These are phyloP conservation scores for Periconia macrospinosa DNA, from an alignment of 2,329 filamentous ascomycete genomes.

Conservation along the genomic window DNA sequence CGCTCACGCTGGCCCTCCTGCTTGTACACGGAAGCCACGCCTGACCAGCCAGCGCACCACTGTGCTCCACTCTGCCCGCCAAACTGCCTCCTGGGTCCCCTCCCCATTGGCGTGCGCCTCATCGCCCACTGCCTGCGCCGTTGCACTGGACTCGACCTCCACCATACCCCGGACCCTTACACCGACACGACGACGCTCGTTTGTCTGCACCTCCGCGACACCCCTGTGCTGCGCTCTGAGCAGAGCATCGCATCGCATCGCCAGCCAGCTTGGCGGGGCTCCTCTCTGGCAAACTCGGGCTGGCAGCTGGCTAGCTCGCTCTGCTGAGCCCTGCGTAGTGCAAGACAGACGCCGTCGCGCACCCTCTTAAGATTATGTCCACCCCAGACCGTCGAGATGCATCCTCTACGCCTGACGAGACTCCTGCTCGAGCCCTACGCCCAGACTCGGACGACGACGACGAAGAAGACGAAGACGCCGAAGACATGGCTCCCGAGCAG, in stretches of 20 bases:
- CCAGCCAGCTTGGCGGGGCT: slow-evolving; percentile 5
- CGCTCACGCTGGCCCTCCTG: no score
- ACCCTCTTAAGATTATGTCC: slow-evolving; percentile 47
- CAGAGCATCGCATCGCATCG: slow-evolving; percentile 10
- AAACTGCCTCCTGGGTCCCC: no score
- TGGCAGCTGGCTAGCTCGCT: neutral
- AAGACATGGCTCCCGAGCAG: slow-evolving; percentile 49
- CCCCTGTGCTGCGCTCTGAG: slow-evolving; percentile 16
- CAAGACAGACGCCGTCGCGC: slow-evolving; percentile 26
- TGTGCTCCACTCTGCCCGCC: no score
- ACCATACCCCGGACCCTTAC: neutral
- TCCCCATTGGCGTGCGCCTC: slow-evolving; percentile 16
- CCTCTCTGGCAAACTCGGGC: neutral
- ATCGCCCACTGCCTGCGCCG: slow-evolving; percentile 40
- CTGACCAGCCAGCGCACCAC: slow-evolving; percentile 37
- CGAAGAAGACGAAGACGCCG: slow-evolving; percentile 27
- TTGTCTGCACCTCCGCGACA: slow-evolving; percentile 44
- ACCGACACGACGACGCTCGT: slow-evolving; percentile 10
- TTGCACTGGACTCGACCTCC: slow-evolving; percentile 25
- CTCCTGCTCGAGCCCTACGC: slow-evolving; percentile 39
- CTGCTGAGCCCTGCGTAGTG: slow-evolving; percentile 7
- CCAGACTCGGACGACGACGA: slow-evolving; percentile 22
- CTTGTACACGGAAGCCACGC: slow-evolving; percentile 10
- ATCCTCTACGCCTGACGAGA: slow-evolving; percentile 52
- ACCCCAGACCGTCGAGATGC: slow-evolving; percentile 52